These are phyloP conservation scores for Nasturtium officinale DNA, from an alignment of 345 rosid genomes.

Conservation along the genomic window DNA sequence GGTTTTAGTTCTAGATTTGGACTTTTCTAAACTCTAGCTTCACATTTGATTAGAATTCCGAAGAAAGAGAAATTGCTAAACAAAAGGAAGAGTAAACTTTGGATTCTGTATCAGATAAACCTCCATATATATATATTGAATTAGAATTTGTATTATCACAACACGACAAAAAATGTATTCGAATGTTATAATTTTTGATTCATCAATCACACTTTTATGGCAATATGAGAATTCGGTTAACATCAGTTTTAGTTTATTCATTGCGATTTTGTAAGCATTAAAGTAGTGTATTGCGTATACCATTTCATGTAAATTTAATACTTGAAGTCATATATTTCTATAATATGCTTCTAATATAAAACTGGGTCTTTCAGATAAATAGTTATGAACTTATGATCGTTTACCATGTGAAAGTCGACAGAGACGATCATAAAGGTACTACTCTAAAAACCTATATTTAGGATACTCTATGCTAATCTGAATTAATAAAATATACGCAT, in stretches of 20 bases:
- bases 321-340: no score
- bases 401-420: neutral
- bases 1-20: constrained; percentile 15
- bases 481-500: no score
- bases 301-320: no score
- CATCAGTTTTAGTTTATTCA: neutral
- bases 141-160: neutral
- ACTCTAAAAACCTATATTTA: no score
- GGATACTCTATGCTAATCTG: neutral
- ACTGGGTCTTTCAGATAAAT: neutral
- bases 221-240: neutral
- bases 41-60: constrained; percentile 35
- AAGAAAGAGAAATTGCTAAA: constrained; percentile 29
- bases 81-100: constrained; percentile 29
- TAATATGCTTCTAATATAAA: no score
- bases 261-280: neutral
- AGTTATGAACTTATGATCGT: neutral
- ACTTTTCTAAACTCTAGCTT: constrained; percentile 5
- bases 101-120: constrained; percentile 35
- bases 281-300: neutral
- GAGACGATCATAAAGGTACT: no score
- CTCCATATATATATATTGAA: neutral
- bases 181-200: neutral
- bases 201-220: neutral
- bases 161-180: constrained; percentile 18